Percentiles rank a stretch among this genome's conserved stretches.
These are phyloP conservation scores for Diddensiella transvaalensis DNA, from an alignment of 805 yeast species.

Conservation along the genomic window DNA sequence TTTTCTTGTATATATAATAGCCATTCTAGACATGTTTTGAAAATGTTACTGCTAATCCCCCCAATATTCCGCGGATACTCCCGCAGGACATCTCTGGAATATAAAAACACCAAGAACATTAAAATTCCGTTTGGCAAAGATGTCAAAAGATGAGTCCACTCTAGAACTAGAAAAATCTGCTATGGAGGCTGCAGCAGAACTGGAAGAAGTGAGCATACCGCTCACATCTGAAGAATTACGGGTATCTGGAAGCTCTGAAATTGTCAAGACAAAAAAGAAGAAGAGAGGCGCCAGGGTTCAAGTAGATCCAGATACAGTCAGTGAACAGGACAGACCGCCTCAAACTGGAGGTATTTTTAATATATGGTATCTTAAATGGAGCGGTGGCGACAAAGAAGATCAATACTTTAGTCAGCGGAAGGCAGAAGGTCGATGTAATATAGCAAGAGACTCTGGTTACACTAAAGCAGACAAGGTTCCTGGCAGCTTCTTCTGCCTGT, in stretches of 20 bases:
- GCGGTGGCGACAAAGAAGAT: constrained; percentile 60
- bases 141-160: not conserved
- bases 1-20: too few relatives aligned
- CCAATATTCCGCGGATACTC: too few relatives aligned
- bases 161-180: not conserved
- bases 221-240: not conserved
- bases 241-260: not conserved
- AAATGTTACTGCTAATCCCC: too few relatives aligned
- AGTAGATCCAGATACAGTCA: constrained; percentile 58
- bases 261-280: constrained; percentile 5
- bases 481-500: constrained; percentile 62
- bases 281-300: constrained; percentile 59
- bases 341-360: constrained; percentile 80
- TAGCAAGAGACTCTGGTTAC: constrained; percentile 64
- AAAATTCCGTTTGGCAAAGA: too few relatives aligned
- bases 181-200: not conserved
- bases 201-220: not conserved
- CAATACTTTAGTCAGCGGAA: constrained; percentile 36
- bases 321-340: constrained; percentile 61
- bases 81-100: too few relatives aligned
- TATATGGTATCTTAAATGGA: constrained; percentile 87
- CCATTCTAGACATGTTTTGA: too few relatives aligned
- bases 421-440: constrained; percentile 59
- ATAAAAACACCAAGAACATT: too few relatives aligned
- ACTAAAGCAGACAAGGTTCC: constrained; percentile 60